phyloP scores from a whole-genome alignment of 2,329 filamentous ascomycete species.

The Cladosporium sp. region DNA sequence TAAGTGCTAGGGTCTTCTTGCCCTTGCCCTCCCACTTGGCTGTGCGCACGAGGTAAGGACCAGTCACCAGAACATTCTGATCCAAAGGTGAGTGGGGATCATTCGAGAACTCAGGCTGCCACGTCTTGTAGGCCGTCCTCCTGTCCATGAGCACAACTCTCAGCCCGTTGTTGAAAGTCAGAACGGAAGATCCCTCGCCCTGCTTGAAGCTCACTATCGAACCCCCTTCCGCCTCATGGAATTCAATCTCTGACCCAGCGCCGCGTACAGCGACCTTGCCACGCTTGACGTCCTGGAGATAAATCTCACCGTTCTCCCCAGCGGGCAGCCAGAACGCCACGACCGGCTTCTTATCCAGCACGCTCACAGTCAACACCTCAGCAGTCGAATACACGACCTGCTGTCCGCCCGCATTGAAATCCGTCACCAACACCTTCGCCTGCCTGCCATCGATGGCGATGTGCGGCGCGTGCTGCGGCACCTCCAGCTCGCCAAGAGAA shows the following conservation, averaged over 20 bases:
- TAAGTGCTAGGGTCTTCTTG: constrained; percentile 28
- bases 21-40: constrained; percentile 25
- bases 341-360: constrained; percentile 34
- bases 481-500: constrained; percentile 49
- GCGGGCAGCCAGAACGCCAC: constrained; percentile 37
- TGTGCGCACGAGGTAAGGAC: constrained; percentile 38
- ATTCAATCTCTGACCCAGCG: constrained; percentile 40
- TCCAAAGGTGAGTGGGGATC: constrained; percentile 37
- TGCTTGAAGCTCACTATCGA: constrained; percentile 31
- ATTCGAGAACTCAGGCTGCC: constrained; percentile 36
- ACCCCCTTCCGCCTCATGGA: constrained; percentile 38
- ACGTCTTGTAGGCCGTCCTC: constrained; percentile 35
- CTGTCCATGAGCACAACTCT: constrained; percentile 36
- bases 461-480: constrained; percentile 48
- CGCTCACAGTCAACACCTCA: constrained; percentile 47
- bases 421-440: constrained; percentile 58
- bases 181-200: constrained; percentile 31
- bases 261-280: constrained; percentile 38
- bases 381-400: constrained; percentile 53
- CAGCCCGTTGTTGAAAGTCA: constrained; percentile 35
- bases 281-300: constrained; percentile 33
- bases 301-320: constrained; percentile 40
- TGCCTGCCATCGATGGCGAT: constrained; percentile 58
- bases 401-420: constrained; percentile 53
- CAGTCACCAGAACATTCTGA: constrained; percentile 37